phyloP scores from a whole-genome alignment of 148 eudicot species.

The Pouteria glomerata region DNA sequence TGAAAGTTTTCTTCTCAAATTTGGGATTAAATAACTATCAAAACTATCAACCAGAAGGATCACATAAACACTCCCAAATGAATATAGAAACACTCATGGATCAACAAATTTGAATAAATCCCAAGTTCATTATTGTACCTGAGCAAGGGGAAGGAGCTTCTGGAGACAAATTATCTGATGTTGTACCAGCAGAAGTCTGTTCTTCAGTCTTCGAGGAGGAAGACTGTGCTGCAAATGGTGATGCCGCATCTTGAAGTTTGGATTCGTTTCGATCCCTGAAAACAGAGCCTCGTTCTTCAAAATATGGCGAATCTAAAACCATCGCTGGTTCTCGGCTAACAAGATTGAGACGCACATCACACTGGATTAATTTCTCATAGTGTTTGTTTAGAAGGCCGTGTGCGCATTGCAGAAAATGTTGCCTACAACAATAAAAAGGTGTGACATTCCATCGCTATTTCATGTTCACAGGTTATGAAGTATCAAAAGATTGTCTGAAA shows the following conservation, averaged over 20 bases:
- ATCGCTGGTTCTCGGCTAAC: constrained; percentile 64
- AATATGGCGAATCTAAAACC: constrained; percentile 53
- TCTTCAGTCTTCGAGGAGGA: constrained; percentile 34
- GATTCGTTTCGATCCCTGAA: constrained; percentile 30
- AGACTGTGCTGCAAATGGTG: constrained; percentile 35
- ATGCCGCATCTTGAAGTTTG: constrained; percentile 28
- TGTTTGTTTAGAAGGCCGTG: constrained; percentile 73
- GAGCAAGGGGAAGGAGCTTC: constrained; percentile 72
- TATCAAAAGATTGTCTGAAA: too few relatives aligned
- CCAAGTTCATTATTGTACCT: constrained; percentile 36
- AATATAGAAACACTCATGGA: background rate
- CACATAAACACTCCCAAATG: background rate
- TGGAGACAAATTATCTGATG: constrained; percentile 31
- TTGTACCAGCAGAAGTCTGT: constrained; percentile 30
- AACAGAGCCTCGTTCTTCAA: constrained; percentile 39
- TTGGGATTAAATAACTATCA: too few relatives aligned
- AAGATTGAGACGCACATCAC: constrained; percentile 64
- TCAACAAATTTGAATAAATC: background rate
- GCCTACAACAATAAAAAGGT: constrained; percentile 36
- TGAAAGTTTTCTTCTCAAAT: too few relatives aligned
- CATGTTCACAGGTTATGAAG: background rate
- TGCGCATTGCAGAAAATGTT: constrained; percentile 59
- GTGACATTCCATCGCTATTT: background rate
- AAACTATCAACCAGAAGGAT: background rate
- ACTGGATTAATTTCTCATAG: constrained; percentile 82